Conservation (phyloP, 148 eudicot genomes). For the Rhododendron ferrugineum region DNA sequence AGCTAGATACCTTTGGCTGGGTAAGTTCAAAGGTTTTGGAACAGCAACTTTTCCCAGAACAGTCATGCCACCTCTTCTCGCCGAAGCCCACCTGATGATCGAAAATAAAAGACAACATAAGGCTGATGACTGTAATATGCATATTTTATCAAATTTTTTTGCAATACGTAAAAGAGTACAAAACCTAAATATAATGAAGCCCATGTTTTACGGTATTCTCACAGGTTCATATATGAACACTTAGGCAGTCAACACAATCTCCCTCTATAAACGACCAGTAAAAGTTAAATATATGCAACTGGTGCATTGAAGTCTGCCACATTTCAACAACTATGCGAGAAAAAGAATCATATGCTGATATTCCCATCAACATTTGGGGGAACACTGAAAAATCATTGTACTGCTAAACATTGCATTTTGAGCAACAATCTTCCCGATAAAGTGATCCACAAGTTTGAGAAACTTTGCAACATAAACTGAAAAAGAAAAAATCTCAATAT, state of each 20-base stretch:
- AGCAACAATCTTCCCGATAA: neutral
- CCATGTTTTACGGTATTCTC: neutral
- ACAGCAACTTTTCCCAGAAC: slow-evolving; percentile 95
- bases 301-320: neutral
- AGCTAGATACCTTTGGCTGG: slow-evolving; percentile 78
- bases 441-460: neutral
- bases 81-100: slow-evolving; percentile 64
- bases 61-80: slow-evolving; percentile 97
- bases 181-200: neutral
- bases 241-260: neutral
- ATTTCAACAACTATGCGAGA: neutral
- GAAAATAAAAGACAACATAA: slow-evolving; percentile 4
- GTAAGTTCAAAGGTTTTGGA: slow-evolving; percentile 95
- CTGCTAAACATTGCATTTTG: neutral
- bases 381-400: neutral
- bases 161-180: no score
- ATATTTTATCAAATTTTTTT: neutral
- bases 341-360: neutral
- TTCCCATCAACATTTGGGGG: neutral
- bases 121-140: neutral
- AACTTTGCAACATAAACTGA: neutral
- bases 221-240: neutral
- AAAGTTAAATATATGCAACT: neutral
- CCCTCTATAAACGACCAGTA: neutral
- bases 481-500: neutral